Base-by-base conservation (phyloP, 2,329 filamentous ascomycete genomes). In the Claviceps humidiphila region DNA sequence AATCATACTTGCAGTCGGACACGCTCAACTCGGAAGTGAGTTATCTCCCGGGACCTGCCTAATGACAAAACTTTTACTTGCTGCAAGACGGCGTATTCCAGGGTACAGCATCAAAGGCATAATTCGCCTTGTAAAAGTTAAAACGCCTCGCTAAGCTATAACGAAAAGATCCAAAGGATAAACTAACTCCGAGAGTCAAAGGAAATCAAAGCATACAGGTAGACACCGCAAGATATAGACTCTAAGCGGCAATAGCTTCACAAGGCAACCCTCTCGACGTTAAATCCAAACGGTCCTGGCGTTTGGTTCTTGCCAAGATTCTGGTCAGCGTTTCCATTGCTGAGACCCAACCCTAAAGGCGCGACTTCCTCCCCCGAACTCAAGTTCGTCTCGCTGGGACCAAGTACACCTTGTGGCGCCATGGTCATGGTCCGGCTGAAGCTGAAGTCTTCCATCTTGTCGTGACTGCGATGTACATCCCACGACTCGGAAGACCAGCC, bases 401-500 rank as follows among this genome's bases (percentile, higher is more conserved):
- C 80, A 17, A 77, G 66, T 39, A 77, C 75, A 54, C 75, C 78
- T 57, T 77, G 76, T 9, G 76, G 69, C 26, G 71, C 67, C 1
- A 66, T 67, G 0, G 69, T 66, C 37, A 24, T 26, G 50, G 67
- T 68, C 22, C 65, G 64, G 5, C 62, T 66, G 53, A 75, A 69
- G 5, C 62, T 66, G 53, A 75, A 69, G n/a, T 78, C 75, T 3
- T 68, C 70, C 11, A 80, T 67, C 56, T 70, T 75, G 59, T 78
- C 74, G 59, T 78, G n/a, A 41, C 24, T 76, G 13, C 68, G 66
- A 17, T 70, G 67, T 42, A 80, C 63, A 50, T 80, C 76, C 74
- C 78, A 82, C 2, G 74, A 69, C 54, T 81, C 77, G 0, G 77
- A 75, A 1, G 77, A 76, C 80, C 78, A 82, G 50, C 71, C 70